Percentiles rank a stretch among this genome's conserved stretches.
These are phyloP conservation scores for Penium margaritaceum DNA, from an alignment of 139 green algal genomes.

Conservation along the genomic window DNA sequence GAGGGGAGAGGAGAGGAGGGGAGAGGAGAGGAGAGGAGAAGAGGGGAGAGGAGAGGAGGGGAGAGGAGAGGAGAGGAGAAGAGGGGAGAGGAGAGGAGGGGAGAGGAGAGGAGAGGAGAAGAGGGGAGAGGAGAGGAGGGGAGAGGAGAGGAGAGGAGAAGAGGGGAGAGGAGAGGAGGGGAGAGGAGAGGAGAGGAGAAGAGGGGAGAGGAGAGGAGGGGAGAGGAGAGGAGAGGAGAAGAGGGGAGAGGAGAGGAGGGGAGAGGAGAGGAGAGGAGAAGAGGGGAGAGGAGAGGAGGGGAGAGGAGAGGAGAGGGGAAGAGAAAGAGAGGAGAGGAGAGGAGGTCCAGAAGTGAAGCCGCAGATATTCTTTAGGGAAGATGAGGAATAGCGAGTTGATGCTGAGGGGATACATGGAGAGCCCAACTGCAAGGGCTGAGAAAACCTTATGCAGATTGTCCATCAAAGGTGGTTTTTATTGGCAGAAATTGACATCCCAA, in stretches of 20 bases:
- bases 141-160: background rate
- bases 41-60: background rate
- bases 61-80: background rate
- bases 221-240: background rate
- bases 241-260: background rate
- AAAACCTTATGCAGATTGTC: too few relatives aligned
- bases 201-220: background rate
- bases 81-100: background rate
- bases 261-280: background rate
- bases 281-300: background rate
- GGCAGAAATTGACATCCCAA: too few relatives aligned
- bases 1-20: background rate
- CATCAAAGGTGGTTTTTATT: too few relatives aligned
- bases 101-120: too few relatives aligned
- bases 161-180: background rate
- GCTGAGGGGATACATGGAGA: too few relatives aligned
- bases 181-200: background rate
- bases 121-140: background rate
- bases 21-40: background rate
- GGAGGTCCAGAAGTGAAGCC: too few relatives aligned
- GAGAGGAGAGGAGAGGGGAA: background rate
- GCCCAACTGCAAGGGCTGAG: too few relatives aligned
- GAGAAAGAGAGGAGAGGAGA: background rate
- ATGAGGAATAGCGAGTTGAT: too few relatives aligned
- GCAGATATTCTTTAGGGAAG: too few relatives aligned